Conservation (phyloP, 2,329 filamentous ascomycete species). For the Mycosphaerella sp. region DNA sequence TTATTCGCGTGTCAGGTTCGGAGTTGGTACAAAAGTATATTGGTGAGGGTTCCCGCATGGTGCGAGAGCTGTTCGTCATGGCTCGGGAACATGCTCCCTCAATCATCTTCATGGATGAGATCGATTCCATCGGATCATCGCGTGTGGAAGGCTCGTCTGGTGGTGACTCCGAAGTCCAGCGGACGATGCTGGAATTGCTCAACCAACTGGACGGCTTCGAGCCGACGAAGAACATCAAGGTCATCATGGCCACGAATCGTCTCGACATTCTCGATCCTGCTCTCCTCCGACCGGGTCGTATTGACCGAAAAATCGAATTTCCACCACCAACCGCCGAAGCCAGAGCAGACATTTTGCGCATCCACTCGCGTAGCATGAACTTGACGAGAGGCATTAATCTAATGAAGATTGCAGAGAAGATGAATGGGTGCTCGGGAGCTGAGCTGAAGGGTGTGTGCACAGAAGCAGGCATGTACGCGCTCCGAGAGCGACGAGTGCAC, state of each 20-base stretch:
- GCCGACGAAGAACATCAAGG: constrained; percentile 94
- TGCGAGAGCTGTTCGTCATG: constrained; percentile 98
- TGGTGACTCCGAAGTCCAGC: constrained; percentile 95
- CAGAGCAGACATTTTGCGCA: constrained; percentile 92
- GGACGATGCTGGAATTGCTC: constrained; percentile 95
- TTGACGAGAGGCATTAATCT: constrained; percentile 94
- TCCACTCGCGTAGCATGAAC: constrained; percentile 98
- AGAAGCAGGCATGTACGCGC: constrained; percentile 95
- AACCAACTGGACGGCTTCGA: constrained; percentile 99
- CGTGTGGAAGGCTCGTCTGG: constrained; percentile 93
- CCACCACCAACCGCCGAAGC: constrained; percentile 94
- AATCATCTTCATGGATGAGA: constrained; percentile 99
- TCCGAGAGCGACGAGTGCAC: constrained; percentile 91
- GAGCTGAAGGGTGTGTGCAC: constrained; percentile 99
- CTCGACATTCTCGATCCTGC: constrained; percentile 96
- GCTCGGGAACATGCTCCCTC: constrained; percentile 94
- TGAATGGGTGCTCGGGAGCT: constrained; percentile 97
- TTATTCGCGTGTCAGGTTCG: constrained; percentile 92
- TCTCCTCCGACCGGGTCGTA: constrained; percentile 87
- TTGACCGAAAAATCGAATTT: constrained; percentile 99
- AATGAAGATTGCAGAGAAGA: constrained; percentile 98
- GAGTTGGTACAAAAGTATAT: constrained; percentile 99
- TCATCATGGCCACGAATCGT: constrained; percentile 99
- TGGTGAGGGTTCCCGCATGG: constrained; percentile 95
- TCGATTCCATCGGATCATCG: constrained; percentile 96